Conservation (phyloP, 1,284 basidiomycete genomes). For the Vanrija pseudolonga region DNA sequence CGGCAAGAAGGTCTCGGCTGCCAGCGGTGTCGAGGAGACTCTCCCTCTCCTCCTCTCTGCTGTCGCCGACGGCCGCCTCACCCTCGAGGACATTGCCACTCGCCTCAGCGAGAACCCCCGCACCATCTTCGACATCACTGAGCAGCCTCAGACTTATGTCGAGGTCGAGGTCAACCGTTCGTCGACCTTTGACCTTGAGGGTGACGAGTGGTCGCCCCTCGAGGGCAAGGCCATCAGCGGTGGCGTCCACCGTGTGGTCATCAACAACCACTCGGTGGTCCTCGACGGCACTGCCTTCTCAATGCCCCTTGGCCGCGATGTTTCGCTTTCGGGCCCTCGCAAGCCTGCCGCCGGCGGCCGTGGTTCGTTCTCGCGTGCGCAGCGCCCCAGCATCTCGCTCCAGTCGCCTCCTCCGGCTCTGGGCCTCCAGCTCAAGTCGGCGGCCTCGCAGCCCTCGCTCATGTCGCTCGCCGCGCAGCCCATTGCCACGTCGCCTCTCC, state of each 20-base stretch:
- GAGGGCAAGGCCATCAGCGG: constrained; percentile 65
- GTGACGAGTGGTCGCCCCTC: constrained; percentile 78
- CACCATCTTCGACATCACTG: constrained; percentile 84
- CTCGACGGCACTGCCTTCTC: constrained; percentile 76
- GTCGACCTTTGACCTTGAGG: constrained; percentile 56
- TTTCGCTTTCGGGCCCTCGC: constrained; percentile 64
- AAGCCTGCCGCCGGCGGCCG: constrained; percentile 17
- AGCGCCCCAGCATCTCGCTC: constrained; percentile 34
- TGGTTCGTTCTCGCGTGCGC: constrained; percentile 41
- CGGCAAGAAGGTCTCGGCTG: constrained; percentile 62
- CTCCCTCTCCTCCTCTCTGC: constrained; percentile 85
- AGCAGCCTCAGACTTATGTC: constrained; percentile 80
- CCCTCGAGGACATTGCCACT: constrained; percentile 73
- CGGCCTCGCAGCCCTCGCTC: constrained; percentile 25
- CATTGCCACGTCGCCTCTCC: constrained; percentile 23
- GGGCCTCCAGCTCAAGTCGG: constrained; percentile 21
- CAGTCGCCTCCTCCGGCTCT: constrained; percentile 7
- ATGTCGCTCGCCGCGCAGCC: constrained; percentile 39
- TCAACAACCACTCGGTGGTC: constrained; percentile 87
- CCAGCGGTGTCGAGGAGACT: constrained; percentile 82
- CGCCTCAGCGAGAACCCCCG: constrained; percentile 89
- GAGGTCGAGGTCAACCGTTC: constrained; percentile 87
- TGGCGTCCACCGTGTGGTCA: constrained; percentile 81
- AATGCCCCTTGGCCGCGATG: constrained; percentile 66
- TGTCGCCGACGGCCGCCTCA: constrained; percentile 73